Base-by-base conservation (phyloP, 805 yeast genomes). In the Candida sithepensis region DNA sequence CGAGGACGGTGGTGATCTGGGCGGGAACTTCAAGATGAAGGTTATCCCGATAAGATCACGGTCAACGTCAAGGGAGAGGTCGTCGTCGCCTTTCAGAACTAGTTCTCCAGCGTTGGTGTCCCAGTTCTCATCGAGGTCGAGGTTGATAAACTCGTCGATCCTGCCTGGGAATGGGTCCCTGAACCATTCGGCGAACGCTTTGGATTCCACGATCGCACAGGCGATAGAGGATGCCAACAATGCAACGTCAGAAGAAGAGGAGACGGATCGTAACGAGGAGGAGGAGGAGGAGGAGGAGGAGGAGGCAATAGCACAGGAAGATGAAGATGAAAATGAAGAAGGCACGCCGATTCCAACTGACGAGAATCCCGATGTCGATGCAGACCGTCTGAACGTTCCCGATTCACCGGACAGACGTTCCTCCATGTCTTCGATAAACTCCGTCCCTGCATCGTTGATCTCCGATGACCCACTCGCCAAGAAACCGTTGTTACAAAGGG, bases 11-110 rank as follows among this genome's bases (percentile, higher is more conserved):
- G 56, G 55, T 26, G 64, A 61, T 46, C 39, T 59, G n/a, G 63
- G 61, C n/a, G 61, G 64, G 7, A 51, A 54, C 42, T 60, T 64
- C 46, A 54, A 52, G 20, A 43, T 60, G 42, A 55, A 58, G 33
- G 63, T 63, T 18, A 57, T 55, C 2, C 67, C 67, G 22, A 56
- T 64, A 12, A 48, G 63, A 48, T 61, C 66, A 18, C 39, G 59
- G 30, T 61, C 65, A 4, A 43, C 41, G 3, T 46, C 46, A 14
- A 37, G 52, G 28, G 49, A 48, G n/a, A 47, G 42, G 9, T 37
- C 41, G 9, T 58, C 58, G 8, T 51, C 53, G 21, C 39, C 52
- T 18, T 34, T 53, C 18, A 41, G 63, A 20, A 42, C 56, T 2
- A 30, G 37, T 19, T 57, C 64, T 2, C 65, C 65, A 10, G 50